Conservation (phyloP, 768 basidiomycete genomes). For the Lactarius tabidus region DNA sequence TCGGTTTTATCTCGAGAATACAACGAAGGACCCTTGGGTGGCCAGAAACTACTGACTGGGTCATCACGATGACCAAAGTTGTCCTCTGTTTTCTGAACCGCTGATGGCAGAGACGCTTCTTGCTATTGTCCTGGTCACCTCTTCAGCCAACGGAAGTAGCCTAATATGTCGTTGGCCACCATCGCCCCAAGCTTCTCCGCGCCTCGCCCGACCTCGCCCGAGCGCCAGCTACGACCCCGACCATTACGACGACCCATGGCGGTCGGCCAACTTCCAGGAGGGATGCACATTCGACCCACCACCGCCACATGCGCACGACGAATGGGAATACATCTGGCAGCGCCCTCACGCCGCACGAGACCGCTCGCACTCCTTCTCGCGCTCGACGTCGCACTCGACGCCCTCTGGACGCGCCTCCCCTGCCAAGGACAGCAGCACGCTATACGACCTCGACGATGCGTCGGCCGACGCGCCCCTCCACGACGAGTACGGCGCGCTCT, state of each 20-base stretch:
- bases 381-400: constrained; percentile 30
- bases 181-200: constrained; percentile 53
- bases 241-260: constrained; percentile 71
- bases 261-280: constrained; percentile 49
- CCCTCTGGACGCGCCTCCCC: constrained; percentile 53
- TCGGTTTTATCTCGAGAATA: background rate
- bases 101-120: constrained; percentile 75
- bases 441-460: constrained; percentile 34
- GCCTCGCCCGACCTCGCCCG: constrained; percentile 70
- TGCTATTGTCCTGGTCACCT: constrained; percentile 78
- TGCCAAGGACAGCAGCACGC: constrained; percentile 37
- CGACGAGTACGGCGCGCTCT: constrained; percentile 61
- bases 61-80: background rate
- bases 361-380: constrained; percentile 50
- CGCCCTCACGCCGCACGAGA: constrained; percentile 47
- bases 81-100: background rate
- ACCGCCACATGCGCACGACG: constrained; percentile 28
- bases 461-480: constrained; percentile 24
- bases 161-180: constrained; percentile 87
- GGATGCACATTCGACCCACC: constrained; percentile 30
- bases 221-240: constrained; percentile 41
- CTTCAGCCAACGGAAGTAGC: constrained; percentile 74
- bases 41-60: background rate
- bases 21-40: too few relatives aligned
- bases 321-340: constrained; percentile 61